Percentiles rank a stretch among this genome's conserved stretches.
phyloP scores from a whole-genome alignment of 2,329 filamentous ascomycete species.

The Colletotrichum chrysophilum region DNA sequence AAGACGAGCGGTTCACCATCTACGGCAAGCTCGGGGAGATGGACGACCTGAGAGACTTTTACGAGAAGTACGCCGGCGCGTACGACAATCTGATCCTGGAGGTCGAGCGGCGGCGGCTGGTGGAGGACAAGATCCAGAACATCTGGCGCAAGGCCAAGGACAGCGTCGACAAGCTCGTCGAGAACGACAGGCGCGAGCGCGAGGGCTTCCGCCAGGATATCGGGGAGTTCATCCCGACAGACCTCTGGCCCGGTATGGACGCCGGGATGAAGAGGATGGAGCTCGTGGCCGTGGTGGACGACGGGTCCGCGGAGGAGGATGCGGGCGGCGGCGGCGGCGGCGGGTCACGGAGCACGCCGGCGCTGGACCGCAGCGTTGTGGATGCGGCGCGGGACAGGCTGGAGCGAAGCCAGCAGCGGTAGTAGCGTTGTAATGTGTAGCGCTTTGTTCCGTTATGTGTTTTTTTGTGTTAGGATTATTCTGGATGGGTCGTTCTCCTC shows the following conservation, averaged over 20 bases:
- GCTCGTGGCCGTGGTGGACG: conserved; percentile 43
- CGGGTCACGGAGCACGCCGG: conserved; percentile 27
- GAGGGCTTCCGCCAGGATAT: conserved; percentile 82
- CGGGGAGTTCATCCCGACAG: conserved; percentile 84
- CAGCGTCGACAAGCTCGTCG: conserved; percentile 76
- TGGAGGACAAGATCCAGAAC: conserved; percentile 75
- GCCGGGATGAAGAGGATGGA: conserved; percentile 60
- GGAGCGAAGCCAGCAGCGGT: conserved; percentile 19
- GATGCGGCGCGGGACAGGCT: conserved; percentile 29
- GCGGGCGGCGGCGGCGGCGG: background rate
- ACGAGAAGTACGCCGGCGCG: conserved; percentile 82
- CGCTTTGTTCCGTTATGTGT: background rate
- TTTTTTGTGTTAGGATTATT: background rate
- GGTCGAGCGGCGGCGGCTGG: conserved; percentile 73
- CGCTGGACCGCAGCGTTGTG: conserved; percentile 32
- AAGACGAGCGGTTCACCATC: conserved; percentile 74
- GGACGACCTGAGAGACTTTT: conserved; percentile 78
- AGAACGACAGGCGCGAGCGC: conserved; percentile 74
- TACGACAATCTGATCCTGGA: conserved; percentile 88
- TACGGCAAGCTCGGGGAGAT: conserved; percentile 75
- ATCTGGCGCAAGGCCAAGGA: conserved; percentile 81
- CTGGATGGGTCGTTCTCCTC: background rate
- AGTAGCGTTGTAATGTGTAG: background rate
- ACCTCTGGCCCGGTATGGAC: conserved; percentile 83
- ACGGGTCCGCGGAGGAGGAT: conserved; percentile 26